Base-by-base conservation (phyloP, 2,329 filamentous ascomycete species). In the Pseudogymnoascus sp. region DNA sequence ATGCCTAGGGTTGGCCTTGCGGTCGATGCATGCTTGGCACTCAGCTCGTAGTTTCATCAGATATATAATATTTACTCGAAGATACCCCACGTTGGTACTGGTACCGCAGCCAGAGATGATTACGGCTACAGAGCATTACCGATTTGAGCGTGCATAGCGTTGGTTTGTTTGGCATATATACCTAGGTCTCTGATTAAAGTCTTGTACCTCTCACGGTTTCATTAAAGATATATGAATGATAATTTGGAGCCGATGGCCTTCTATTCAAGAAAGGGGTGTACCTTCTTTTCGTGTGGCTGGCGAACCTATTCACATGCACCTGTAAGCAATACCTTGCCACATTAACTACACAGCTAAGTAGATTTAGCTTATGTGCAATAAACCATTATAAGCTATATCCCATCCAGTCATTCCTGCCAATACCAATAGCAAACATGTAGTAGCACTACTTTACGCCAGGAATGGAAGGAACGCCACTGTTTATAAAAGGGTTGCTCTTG, bases 11-110 rank as follows among this genome's bases (percentile, higher is more conserved):
- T 94, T 68, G 89, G 89, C 37, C 76, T 90, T 66, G 89, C 89
- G n/a, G 89, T 94, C 38, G 89, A 94, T 73, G 89, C 89, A 55
- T 94, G 89, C 72, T 80, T 94, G 65, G 88, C 89, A 63, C 76
- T 94, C 13, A 69, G 70, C 60, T 67, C 69, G 19, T 71, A 56
- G 62, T 38, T 28, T 15, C 19, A 21, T 35, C 33, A 57, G 55
- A 57, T 35, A 38, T 38, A 39, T 38, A 38, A 35, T 57, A 35
- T 35, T 57, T 57, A 57, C 35, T 57, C 35, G 13, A 57, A 57
- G 30, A 57, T 57, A 57, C 55, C 55, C 35, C 23, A 38, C 19
- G 35, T 30, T 30, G 15, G 55, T 23, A 38, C 55, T 37, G 30
- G 55, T 13, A 57, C 45, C 26, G 45, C 15, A 18, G 45, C 23